These are phyloP conservation scores for Glycine soja DNA, from an alignment of 306 rosid genomes.

Conservation along the genomic window DNA sequence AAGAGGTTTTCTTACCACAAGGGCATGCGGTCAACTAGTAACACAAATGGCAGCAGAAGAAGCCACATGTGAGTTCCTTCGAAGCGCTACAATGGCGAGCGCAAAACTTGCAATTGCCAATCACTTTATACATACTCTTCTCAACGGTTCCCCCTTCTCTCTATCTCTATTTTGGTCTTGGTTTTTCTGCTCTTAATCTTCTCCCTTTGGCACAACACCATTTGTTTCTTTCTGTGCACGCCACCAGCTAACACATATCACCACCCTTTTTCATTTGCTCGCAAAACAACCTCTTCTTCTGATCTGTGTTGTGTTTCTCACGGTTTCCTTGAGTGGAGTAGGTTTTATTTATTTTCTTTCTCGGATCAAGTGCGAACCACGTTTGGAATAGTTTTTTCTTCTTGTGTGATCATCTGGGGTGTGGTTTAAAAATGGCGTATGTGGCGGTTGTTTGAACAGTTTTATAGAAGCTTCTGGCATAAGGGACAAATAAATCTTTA, in stretches of 20 bases:
- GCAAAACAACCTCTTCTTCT: neutral
- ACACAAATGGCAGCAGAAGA: conserved; percentile 42
- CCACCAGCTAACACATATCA: conserved; percentile 6
- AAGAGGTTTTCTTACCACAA: too few species aligned
- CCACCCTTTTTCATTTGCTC: neutral
- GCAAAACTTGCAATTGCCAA: conserved; percentile 62
- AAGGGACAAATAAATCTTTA: conserved; percentile 11
- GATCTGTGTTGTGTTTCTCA: conserved; percentile 33
- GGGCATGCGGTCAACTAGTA: conserved; percentile 28
- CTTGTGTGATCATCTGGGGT: conserved; percentile 37
- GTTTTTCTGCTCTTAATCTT: conserved; percentile 47
- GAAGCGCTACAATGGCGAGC: conserved; percentile 61
- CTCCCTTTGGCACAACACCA: conserved; percentile 29
- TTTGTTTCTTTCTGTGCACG: conserved; percentile 41
- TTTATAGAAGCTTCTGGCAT: conserved; percentile 12
- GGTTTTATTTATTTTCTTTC: neutral
- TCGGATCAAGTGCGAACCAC: conserved; percentile 52
- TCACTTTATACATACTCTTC: conserved; percentile 41
- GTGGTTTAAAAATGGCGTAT: conserved; percentile 41
- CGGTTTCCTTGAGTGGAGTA: neutral
- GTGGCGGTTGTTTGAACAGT: conserved; percentile 36
- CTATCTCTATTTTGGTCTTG: conserved; percentile 29
- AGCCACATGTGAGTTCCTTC: conserved; percentile 56
- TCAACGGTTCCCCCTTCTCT: conserved; percentile 54
- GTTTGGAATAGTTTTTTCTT: conserved; percentile 46